Evolutionary conservation across 768 basidiomycete species (phyloP), one percentile per base, ranked within the genome.

Genomic region (Psilocybe tampanensis): DNA sequence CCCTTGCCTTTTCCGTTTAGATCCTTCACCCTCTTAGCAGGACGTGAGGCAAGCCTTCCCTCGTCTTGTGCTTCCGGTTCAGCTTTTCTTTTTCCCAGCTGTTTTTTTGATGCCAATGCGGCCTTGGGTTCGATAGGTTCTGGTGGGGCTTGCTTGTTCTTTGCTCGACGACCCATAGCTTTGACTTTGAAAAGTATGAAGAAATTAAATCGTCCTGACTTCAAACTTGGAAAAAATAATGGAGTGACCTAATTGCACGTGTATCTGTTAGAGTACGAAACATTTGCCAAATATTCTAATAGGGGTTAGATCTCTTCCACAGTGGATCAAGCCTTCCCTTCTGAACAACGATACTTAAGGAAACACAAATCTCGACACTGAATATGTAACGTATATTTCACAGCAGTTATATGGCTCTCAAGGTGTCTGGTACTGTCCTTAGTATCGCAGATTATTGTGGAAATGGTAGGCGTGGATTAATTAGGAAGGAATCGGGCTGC

Each of bases 141-240:
- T 0, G 92, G 92, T 11, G 86, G 77, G 1, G 76, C 80, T 70
- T 95, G 93, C 75, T 94, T 94, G 74, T 89, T 86, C 72, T 90
- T 92, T 63, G 91, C 83, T 60, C 91, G 85, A 67, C 92, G 84
- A 59, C 93, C 93, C 93, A 95, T 94, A 48, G 44, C 64, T 44
- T 52, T 22, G 34, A 47, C n/a, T n/a, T n/a, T n/a, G n/a, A n/a
- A n/a, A n/a, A n/a, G 24, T 42, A 13, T 33, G 56, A 11, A 29
- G 44, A 55, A 53, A 26, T 6, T 44, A 39, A 34, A 48, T 21
- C 23, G 32, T 50, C 43, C 55, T 48, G 19, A 29, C 41, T 47
- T 34, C 43, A 42, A 39, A 42, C 50, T 52, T 47, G 29, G 47
- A 49, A 55, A 61, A 63, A 63, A 45, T 34, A 36, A 44, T 36